Conservation (phyloP, 1,284 basidiomycete genomes). For the Porogramme epimiltina region DNA sequence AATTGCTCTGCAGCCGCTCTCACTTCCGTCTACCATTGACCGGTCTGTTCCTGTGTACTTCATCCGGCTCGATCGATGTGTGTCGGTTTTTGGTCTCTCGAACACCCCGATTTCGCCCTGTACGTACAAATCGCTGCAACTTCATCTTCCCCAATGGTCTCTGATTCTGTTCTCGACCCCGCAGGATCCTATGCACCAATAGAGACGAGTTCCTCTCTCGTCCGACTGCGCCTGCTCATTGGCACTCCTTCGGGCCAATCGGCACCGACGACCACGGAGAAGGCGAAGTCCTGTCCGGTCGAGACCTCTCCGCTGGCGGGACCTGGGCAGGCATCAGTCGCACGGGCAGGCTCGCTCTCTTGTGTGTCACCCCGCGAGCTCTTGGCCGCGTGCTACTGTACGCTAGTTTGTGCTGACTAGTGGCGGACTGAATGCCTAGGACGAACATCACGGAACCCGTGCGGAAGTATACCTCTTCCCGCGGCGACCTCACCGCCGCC, state of each 20-base stretch:
- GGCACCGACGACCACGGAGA: conserved; percentile 16
- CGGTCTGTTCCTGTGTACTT: background rate
- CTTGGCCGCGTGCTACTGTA: conserved; percentile 3
- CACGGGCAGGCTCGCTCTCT: conserved; percentile 62
- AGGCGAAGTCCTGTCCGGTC: conserved; percentile 65
- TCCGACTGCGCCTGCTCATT: conserved; percentile 65
- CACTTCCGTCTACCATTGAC: conserved; percentile 2
- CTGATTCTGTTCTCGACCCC: background rate
- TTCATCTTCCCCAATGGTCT: background rate
- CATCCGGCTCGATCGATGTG: conserved; percentile 52
- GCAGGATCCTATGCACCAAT: conserved; percentile 73
- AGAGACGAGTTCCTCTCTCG: conserved; percentile 73
- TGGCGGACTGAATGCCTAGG: conserved; percentile 37
- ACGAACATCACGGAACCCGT: conserved; percentile 78
- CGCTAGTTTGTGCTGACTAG: conserved; percentile 8
- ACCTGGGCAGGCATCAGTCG: conserved; percentile 77
- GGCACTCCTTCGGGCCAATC: conserved; percentile 49
- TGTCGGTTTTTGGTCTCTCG: conserved; percentile 73
- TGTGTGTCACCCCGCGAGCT: conserved; percentile 49
- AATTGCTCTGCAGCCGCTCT: conserved; percentile 11
- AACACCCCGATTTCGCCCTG: conserved; percentile 77
- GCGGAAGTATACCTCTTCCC: conserved; percentile 51
- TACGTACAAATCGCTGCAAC: conserved; percentile 40
- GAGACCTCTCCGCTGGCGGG: conserved; percentile 70
- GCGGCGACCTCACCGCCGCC: conserved; percentile 65